phyloP scores from a whole-genome alignment of 2,329 filamentous ascomycete species.

The Chaetomiaceae sp. region DNA sequence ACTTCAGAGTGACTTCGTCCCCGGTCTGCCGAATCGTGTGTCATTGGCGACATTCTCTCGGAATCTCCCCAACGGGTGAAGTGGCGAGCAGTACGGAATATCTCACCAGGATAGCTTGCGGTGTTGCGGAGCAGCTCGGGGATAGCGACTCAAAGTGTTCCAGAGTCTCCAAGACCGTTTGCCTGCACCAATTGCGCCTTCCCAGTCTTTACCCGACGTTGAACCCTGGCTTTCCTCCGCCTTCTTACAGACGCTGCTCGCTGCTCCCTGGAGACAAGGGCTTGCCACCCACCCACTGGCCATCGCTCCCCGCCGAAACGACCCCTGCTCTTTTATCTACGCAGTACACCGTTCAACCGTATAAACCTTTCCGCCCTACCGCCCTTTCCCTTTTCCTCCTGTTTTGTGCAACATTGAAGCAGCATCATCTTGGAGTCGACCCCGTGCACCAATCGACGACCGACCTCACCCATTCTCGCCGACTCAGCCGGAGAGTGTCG shows the following conservation, averaged over 20 bases:
- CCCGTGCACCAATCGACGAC: conserved; percentile 6
- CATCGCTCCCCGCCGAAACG: no score
- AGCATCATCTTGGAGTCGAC: conserved; percentile 4
- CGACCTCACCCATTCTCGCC: neutral
- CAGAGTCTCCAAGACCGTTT: no score
- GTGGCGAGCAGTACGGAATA: no score
- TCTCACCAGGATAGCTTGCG: no score
- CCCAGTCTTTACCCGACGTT: neutral
- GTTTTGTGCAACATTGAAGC: neutral
- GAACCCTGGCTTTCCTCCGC: conserved; percentile 4
- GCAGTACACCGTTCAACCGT: conserved; percentile 2
- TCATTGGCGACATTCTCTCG: conserved; percentile 9
- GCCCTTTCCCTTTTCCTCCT: neutral
- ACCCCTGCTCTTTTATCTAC: conserved; percentile 12
- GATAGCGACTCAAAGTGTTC: no score
- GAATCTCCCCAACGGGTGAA: conserved; percentile 11
- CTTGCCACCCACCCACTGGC: no score
- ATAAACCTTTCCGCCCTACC: conserved; percentile 19
- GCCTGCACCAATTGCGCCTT: no score
- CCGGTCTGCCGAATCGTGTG: conserved; percentile 10
- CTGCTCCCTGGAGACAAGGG: no score
- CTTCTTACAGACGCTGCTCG: conserved; percentile 8
- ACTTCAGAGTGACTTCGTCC: neutral
- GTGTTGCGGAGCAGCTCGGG: no score
- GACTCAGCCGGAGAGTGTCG: conserved; percentile 10